A percentile compares a stretch with the other conserved stretches of the same genome.
Evolutionary conservation across 805 yeast genomes (phyloP).

Genomic region (Candida vaughaniae): DNA sequence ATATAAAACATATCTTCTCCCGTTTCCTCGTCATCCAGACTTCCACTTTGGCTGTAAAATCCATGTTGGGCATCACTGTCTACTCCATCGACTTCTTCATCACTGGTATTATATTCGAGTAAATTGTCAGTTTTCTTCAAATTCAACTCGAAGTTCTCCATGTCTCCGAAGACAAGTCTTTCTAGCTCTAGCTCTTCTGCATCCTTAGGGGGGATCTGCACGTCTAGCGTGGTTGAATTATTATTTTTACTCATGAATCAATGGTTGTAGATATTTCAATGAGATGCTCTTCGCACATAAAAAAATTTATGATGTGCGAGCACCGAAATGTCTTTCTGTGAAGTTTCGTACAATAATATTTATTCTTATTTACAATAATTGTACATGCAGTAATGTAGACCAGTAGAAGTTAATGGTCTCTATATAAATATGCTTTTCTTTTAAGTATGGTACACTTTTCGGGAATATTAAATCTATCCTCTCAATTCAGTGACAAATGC

Average conservation of each 20-base stretch:
- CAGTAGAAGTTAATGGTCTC: no score
- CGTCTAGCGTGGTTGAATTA: conserved; percentile 9
- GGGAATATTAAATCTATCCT: conserved; percentile 1
- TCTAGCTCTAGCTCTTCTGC: conserved; percentile 80
- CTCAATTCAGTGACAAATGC: conserved; percentile 26
- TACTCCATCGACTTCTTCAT: conserved; percentile 30
- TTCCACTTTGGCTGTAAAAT: neutral
- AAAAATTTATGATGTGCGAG: neutral
- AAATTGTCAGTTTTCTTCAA: conserved; percentile 61
- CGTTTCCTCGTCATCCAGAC: conserved; percentile 25
- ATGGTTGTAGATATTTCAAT: neutral
- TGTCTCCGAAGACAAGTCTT: conserved; percentile 86
- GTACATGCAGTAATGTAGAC: conserved; percentile 10
- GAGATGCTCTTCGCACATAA: conserved; percentile 3
- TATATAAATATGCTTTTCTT: no score
- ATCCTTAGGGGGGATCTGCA: conserved; percentile 66
- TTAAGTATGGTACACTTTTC: no score
- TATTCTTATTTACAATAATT: conserved; percentile 9
- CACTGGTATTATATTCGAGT: conserved; percentile 42
- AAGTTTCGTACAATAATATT: conserved; percentile 6
- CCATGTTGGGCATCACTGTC: conserved; percentile 18
- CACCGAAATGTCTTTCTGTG: neutral
- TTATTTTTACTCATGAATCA: conserved; percentile 11
- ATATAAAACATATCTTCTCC: conserved; percentile 42
- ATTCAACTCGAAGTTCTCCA: conserved; percentile 66